Evolutionary conservation across 2,329 filamentous ascomycete genomes (phyloP).

Genomic region (Huntiella moniliformis): DNA sequence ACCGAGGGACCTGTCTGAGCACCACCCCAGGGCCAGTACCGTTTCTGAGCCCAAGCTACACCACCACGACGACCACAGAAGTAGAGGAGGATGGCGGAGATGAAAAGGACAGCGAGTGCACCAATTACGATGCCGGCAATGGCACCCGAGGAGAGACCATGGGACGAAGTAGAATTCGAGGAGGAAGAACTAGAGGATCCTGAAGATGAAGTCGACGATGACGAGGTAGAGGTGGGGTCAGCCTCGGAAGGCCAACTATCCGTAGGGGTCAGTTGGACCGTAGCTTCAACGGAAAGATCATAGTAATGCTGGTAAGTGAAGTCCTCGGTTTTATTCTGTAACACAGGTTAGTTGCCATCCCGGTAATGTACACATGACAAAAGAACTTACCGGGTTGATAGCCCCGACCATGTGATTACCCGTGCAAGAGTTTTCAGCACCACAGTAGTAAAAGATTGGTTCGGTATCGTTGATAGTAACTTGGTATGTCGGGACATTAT

Average conservation of each 20-base stretch:
- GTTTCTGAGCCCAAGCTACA: conserved; percentile 19
- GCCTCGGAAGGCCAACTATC: conserved; percentile 34
- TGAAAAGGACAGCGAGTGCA: conserved; percentile 23
- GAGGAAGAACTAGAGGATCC: conserved; percentile 11
- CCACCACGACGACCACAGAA: conserved; percentile 26
- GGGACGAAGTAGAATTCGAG: conserved; percentile 10
- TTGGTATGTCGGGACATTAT: conserved; percentile 23
- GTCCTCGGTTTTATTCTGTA: conserved; percentile 3
- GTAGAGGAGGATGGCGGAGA: conserved; percentile 28
- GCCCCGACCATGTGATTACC: conserved; percentile 54
- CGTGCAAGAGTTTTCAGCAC: conserved; percentile 45
- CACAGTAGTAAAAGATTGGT: conserved; percentile 53
- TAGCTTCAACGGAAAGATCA: conserved; percentile 26
- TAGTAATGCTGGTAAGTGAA: conserved; percentile 30
- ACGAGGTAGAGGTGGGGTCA: conserved; percentile 11
- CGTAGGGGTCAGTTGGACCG: conserved; percentile 35
- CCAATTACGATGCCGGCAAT: conserved; percentile 44
- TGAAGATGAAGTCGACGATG: conserved; percentile 12
- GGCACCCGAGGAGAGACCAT: conserved; percentile 22
- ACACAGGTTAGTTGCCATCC: conserved; percentile 8
- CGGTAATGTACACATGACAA: background rate
- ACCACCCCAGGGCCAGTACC: conserved; percentile 1
- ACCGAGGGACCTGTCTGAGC: background rate
- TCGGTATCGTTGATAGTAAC: conserved; percentile 36
- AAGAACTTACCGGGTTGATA: conserved; percentile 44